Evolutionary conservation across 176 grass and related monocot genomes (phyloP).

Genomic region (Avena sativa): DNA sequence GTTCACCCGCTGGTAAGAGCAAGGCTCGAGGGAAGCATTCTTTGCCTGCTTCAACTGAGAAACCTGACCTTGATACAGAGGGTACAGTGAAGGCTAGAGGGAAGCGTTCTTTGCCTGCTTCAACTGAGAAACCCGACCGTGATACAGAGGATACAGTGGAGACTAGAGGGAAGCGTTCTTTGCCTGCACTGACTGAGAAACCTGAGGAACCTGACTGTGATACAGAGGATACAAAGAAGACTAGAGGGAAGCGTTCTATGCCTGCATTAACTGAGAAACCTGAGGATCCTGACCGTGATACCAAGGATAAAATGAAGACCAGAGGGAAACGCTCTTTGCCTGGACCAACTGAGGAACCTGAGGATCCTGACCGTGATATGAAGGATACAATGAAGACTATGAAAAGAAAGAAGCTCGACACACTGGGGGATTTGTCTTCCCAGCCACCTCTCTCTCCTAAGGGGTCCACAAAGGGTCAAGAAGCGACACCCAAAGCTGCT

Average conservation of each 20-base stretch:
- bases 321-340: conserved; percentile 20
- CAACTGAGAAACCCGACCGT: background rate
- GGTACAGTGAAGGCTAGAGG: conserved; percentile 25
- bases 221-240: background rate
- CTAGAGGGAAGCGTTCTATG: conserved; percentile 11
- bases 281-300: background rate
- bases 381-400: conserved; percentile 33
- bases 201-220: background rate
- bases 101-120: conserved; percentile 20
- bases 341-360: conserved; percentile 11
- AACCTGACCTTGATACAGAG: background rate
- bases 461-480: conserved; percentile 49
- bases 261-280: background rate
- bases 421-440: conserved; percentile 69
- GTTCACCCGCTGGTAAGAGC: conserved; percentile 38
- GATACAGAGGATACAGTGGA: background rate
- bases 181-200: background rate
- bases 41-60: conserved; percentile 12
- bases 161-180: background rate
- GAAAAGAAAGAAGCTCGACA: conserved; percentile 73
- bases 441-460: conserved; percentile 41
- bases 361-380: conserved; percentile 9
- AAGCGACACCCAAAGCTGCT: conserved; percentile 47
- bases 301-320: conserved; percentile 5
- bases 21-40: conserved; percentile 40